Conservation (phyloP, 305 asterid species). For the Fraxinus albicans region DNA sequence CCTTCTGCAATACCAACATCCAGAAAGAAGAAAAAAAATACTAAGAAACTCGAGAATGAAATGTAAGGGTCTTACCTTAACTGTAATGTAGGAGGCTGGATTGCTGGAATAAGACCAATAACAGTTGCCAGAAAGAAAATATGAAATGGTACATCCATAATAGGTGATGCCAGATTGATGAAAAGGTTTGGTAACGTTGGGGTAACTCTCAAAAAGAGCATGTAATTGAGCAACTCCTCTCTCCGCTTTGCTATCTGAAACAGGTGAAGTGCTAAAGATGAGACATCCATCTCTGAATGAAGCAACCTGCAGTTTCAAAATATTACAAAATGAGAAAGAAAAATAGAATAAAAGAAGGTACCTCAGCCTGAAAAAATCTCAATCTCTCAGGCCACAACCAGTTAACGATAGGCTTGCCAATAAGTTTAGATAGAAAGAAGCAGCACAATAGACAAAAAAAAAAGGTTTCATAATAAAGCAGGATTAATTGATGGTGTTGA, state of each 20-base stretch:
- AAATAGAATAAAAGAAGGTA: slow-evolving; percentile 17
- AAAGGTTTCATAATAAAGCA: background rate
- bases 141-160: slow-evolving; percentile 88
- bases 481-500: background rate
- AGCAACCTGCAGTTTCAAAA: background rate
- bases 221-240: slow-evolving; percentile 86
- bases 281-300: background rate
- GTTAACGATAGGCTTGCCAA: slow-evolving; percentile 78
- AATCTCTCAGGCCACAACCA: slow-evolving; percentile 90
- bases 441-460: slow-evolving; percentile 48
- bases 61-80: slow-evolving; percentile 56
- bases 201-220: slow-evolving; percentile 83
- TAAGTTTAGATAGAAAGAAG: slow-evolving; percentile 72
- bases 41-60: background rate
- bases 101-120: slow-evolving; percentile 54
- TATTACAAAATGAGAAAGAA: background rate
- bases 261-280: slow-evolving; percentile 9
- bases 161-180: slow-evolving; percentile 93
- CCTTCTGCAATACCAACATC: background rate
- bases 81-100: slow-evolving; percentile 86
- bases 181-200: slow-evolving; percentile 82
- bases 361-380: slow-evolving; percentile 82
- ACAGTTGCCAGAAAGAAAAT: slow-evolving; percentile 81
- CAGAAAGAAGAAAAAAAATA: background rate
- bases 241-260: slow-evolving; percentile 71